These are phyloP conservation scores for Elaphomyces granulatus DNA, from an alignment of 495 filamentous ascomycete genomes.

Conservation along the genomic window DNA sequence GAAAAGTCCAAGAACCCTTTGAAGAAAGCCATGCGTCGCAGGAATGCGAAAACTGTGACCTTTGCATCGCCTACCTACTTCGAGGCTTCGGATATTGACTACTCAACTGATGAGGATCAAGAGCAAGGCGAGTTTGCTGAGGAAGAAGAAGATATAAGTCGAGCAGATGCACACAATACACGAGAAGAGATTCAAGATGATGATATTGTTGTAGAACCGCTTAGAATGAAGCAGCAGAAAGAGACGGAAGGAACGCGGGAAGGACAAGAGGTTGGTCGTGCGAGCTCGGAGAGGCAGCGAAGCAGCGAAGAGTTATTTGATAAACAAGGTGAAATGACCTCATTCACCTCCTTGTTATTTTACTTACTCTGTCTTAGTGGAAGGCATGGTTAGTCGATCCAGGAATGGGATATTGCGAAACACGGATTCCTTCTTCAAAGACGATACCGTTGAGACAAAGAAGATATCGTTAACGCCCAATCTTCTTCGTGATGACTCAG, in stretches of 20 bases:
- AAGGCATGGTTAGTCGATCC: conserved; percentile 49
- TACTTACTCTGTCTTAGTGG: conserved; percentile 19
- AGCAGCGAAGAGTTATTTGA: conserved; percentile 56
- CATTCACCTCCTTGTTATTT: not conserved
- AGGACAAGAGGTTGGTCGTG: conserved; percentile 18
- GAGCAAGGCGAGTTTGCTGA: conserved; percentile 37
- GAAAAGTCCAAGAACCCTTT: conserved; percentile 83
- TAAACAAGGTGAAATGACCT: conserved; percentile 20
- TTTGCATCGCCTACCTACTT: conserved; percentile 80
- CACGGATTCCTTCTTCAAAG: conserved; percentile 93
- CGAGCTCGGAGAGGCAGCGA: conserved; percentile 28
- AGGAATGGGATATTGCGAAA: conserved; percentile 76
- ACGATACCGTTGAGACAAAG: conserved; percentile 84
- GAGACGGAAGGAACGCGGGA: conserved; percentile 25
- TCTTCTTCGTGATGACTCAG: conserved; percentile 72
- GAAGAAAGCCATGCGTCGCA: conserved; percentile 76
- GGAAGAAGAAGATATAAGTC: conserved; percentile 28
- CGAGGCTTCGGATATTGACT: conserved; percentile 82
- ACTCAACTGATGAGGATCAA: conserved; percentile 71
- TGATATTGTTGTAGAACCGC: conserved; percentile 34
- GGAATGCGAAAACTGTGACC: conserved; percentile 77
- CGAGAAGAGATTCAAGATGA: conserved; percentile 23
- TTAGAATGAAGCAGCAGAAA: conserved; percentile 26
- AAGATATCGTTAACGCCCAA: conserved; percentile 97
- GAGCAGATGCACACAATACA: conserved; percentile 18